Base-by-base conservation (phyloP, 179 eudicot species). In the Vitellaria paradoxa region DNA sequence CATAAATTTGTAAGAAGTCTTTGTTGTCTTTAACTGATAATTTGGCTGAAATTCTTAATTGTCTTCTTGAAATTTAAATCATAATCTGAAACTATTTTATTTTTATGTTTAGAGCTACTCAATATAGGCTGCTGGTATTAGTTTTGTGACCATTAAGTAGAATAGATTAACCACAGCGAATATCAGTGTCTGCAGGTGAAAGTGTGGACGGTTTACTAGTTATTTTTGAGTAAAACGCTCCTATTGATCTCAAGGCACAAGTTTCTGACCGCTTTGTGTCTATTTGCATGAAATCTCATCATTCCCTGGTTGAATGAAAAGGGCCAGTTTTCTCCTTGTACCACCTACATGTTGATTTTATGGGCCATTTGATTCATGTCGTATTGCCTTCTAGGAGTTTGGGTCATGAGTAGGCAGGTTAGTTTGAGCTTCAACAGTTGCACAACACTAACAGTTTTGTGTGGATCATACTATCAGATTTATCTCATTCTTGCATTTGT, bases 351-450 rank as follows among this genome's bases (percentile, higher is more conserved):
- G n/a, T 21, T 49, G 60, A 70, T 8, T 30, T 50, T 21, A 7
- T 23, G 30, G 17, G 30, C 17, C 15, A 14, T 0, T 10, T n/a
- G 2, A 21, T 18, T 14, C 42, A 13, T 14, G 30, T 49, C 49
- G 59, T 52, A 24, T 70, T 21, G 42, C 20, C 56, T 70, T 50
- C 18, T 70, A 70, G 73, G 61, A 70, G n/a, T 50, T 67, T 8
- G 23, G 10, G 11, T 6, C 5, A 24, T 63, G 66, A 23, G 40
- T 9, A 10, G 40, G 15, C 2, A 12, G 66, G 14, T 63, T 66
- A 37, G 24, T 67, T 70, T 70, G 74, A 70, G 74, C 45, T 70
- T 70, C 42, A 50, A 17, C 17, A 12, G 60, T 42, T 70, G 61
- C 21, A 50, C 60, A 15, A 13, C 52, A 50, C 40, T 24, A 9